phyloP scores from a whole-genome alignment of 495 filamentous ascomycete genomes.

The Talaromyces adpressus region DNA sequence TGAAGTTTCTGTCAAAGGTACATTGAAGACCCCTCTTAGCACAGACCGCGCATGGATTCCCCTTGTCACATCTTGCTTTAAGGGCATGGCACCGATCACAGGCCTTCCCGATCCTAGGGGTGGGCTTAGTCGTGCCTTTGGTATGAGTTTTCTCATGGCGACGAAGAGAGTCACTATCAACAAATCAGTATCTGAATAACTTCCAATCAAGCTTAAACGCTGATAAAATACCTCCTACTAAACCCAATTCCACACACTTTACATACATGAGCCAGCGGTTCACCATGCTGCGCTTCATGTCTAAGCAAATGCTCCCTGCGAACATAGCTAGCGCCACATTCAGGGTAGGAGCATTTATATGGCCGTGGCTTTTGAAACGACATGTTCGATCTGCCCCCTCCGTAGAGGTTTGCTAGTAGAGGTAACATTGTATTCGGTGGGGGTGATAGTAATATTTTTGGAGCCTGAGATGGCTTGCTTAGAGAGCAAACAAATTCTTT shows the following conservation, averaged over 20 bases:
- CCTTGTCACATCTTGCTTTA: conserved; percentile 1
- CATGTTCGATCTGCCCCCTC: neutral
- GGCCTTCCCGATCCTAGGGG: neutral
- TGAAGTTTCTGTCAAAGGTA: neutral
- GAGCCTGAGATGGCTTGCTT: neutral
- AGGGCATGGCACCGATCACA: conserved; percentile 3
- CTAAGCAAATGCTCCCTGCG: conserved; percentile 22
- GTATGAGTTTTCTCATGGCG: conserved; percentile 3
- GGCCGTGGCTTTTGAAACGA: neutral
- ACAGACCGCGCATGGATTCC: neutral
- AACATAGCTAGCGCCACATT: conserved; percentile 13
- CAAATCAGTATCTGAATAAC: neutral
- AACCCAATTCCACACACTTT: conserved; percentile 13
- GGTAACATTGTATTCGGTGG: neutral
- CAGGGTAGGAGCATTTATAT: conserved; percentile 12
- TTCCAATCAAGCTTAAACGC: neutral
- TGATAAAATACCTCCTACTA: conserved; percentile 11
- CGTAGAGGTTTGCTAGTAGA: neutral
- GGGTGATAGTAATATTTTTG: too few relatives aligned
- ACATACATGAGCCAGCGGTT: conserved; percentile 7
- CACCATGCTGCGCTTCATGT: conserved; percentile 12
- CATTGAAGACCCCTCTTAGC: neutral
- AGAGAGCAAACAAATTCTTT: neutral
- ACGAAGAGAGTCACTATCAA: neutral
- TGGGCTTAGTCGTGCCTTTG: neutral